These are phyloP conservation scores for Russula earlei DNA, from an alignment of 768 basidiomycete species.

Conservation along the genomic window DNA sequence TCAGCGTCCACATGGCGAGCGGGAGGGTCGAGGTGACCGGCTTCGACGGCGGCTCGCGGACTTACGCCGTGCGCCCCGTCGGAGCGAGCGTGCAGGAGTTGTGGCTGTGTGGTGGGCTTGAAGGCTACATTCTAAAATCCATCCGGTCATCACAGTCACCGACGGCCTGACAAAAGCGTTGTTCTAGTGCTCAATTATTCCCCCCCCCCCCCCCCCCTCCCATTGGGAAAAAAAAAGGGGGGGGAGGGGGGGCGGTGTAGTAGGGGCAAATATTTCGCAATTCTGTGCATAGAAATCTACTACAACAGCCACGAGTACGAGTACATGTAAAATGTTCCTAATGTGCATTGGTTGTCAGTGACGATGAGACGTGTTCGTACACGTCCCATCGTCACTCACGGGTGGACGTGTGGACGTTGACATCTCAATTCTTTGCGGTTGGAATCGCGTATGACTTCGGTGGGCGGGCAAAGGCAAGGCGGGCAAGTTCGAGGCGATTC, in stretches of 20 bases:
- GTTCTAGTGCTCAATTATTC: too few relatives aligned
- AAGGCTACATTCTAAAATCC: slow-evolving; percentile 79
- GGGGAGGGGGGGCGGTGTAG: too few relatives aligned
- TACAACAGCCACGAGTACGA: too few relatives aligned
- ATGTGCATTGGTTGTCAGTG: too few relatives aligned
- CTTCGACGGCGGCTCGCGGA: slow-evolving; percentile 35
- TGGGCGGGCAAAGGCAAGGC: not conserved
- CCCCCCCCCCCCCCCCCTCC: too few relatives aligned
- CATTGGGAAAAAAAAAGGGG: too few relatives aligned
- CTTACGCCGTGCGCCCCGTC: slow-evolving; percentile 64
- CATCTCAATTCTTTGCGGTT: not conserved
- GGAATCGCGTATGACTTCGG: too few relatives aligned
- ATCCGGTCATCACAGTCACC: slow-evolving; percentile 31
- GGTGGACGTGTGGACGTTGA: not conserved
- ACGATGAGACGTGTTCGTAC: too few relatives aligned
- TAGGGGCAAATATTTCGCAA: too few relatives aligned
- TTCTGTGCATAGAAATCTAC: not conserved
- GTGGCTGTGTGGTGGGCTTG: slow-evolving; percentile 91
- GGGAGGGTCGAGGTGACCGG: slow-evolving; percentile 54
- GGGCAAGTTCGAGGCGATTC: not conserved
- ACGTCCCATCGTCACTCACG: too few relatives aligned
- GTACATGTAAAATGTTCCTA: not conserved
- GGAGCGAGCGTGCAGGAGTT: slow-evolving; percentile 95
- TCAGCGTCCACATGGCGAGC: slow-evolving; percentile 58
- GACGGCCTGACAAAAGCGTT: not conserved